These are phyloP conservation scores for Grosmannia serpens DNA, from an alignment of 2,329 filamentous ascomycete species.

Conservation along the genomic window DNA sequence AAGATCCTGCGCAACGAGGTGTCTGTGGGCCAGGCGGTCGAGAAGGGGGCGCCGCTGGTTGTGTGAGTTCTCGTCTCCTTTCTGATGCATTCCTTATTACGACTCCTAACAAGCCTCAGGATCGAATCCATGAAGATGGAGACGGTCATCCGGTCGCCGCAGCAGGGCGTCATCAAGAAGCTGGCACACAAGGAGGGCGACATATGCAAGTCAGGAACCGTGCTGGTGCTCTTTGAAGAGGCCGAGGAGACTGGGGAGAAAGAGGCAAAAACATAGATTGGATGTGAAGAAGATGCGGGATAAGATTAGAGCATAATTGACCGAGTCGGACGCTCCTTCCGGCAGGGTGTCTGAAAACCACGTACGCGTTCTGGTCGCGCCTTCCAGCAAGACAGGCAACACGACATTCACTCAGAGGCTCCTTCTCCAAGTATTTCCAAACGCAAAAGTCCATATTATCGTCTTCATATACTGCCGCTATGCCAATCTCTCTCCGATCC, in stretches of 20 bases:
- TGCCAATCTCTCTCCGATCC: neutral
- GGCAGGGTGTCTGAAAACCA: neutral
- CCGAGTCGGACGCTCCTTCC: neutral
- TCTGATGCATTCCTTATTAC: constrained; percentile 11
- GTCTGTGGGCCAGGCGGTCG: constrained; percentile 65
- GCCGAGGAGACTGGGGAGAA: neutral
- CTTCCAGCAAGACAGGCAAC: neutral
- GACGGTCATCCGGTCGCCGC: constrained; percentile 68
- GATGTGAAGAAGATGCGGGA: neutral
- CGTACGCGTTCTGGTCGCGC: neutral
- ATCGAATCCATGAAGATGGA: constrained; percentile 91
- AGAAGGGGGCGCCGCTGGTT: constrained; percentile 76
- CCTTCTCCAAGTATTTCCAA: too few relatives aligned
- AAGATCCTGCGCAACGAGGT: constrained; percentile 90
- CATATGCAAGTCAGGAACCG: constrained; percentile 66
- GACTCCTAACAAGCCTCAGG: constrained; percentile 25
- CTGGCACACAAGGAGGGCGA: constrained; percentile 66
- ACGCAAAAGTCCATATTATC: too few relatives aligned
- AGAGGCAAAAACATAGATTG: neutral
- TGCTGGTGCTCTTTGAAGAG: constrained; percentile 59
- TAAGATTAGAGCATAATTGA: neutral
- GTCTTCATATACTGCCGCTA: neutral
- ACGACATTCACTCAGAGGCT: neutral
- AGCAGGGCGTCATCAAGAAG: constrained; percentile 59
- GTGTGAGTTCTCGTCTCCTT: constrained; percentile 43